Evolutionary conservation across 257 asterid species (phyloP), one percentile per base, ranked within the genome.

Genomic region (Nicotiana undulata): DNA sequence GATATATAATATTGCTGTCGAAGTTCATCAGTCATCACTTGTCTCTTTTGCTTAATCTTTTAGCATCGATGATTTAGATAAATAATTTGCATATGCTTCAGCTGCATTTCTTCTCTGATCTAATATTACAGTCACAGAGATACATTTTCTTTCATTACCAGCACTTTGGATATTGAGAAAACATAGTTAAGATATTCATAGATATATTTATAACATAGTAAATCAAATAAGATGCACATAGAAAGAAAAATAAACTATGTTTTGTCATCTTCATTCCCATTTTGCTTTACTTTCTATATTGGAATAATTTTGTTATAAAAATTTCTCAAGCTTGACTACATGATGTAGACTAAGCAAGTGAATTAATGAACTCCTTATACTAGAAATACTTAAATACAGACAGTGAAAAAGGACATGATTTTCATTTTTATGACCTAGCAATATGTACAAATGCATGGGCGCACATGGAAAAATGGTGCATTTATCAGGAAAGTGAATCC

Each of bases 401-500:
- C 77, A 44, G 20, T 70, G 77, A 40, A 32, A 70, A 44, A 44
- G 58, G 63, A 79, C 65, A 79, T 64, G 20, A 79, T 63, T 79
- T 79, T 63, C 77, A 79, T 79, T 46, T 56, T 46, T 24, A 52
- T 55, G 40, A 52, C 34, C 74, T 56, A 22, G 28, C 76, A 81
- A 70, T 6, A 52, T 75, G 46, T 61, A 81, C 58, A 67, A 13
- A 81, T 40, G 59, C 67, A 70, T 72, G 49, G 79, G 80, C 28
- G 72, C 51, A 58, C 80, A 81, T 81, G 74, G 53, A 46, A 59
- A 81, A 72, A 68, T 59, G 83, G 61, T 81, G 75, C 67, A 56
- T 68, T 81, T 81, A 56, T 72, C 51, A 68, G 55, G 82, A 79
- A 79, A 79, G 72, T 79, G 75, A 64, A 79, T 79, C 22, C 64